Base-by-base conservation (phyloP, 768 basidiomycete species). In the Agaricus blazei region DNA sequence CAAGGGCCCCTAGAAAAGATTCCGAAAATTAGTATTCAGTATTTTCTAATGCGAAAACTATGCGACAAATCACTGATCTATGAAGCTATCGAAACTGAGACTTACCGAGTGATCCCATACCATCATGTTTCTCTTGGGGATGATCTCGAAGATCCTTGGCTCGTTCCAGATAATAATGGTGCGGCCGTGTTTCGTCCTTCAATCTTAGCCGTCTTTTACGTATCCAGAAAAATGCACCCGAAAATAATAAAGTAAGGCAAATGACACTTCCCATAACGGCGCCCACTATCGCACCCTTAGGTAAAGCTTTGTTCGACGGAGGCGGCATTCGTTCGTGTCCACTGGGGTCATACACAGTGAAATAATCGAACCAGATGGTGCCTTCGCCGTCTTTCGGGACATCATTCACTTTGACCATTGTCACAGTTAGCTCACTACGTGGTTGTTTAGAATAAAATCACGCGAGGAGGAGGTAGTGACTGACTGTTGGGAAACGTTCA, bases 301-400 rank as follows among this genome's bases (percentile, higher is more conserved):
- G 54, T 29, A 37, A 37, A 26, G 31, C 5, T 9, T 47, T 51
- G 54, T 56, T 60, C 9, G 28, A 19, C 19, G 19, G 45, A 1
- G 45, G 51, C 12, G 46, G 55, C 26, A 57, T 15, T 15, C 40
- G 43, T n/a, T 46, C 38, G 15, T 49, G 51, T 36, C 63, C 62
- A 28, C 63, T 64, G 4, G 67, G 63, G 51, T 68, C 64, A 6
- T 56, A 62, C 2, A 69, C 67, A 11, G 63, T 52, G 52, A 75
- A 75, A 56, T 71, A 74, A 46, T 75, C 74, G 55, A 74, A 74
- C 74, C 74, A 74, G 23, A 75, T 63, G 0, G 74, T 74, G 0
- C 73, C 74, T 59, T 75, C 74, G 3, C 61, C 61, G 1, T 66
- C 60, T 34, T 61, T 59, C 6, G 50, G 37, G 9, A 59, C 50